phyloP scores from a whole-genome alignment of 2,329 filamentous ascomycete genomes.

The Verticillium tricorpus region DNA sequence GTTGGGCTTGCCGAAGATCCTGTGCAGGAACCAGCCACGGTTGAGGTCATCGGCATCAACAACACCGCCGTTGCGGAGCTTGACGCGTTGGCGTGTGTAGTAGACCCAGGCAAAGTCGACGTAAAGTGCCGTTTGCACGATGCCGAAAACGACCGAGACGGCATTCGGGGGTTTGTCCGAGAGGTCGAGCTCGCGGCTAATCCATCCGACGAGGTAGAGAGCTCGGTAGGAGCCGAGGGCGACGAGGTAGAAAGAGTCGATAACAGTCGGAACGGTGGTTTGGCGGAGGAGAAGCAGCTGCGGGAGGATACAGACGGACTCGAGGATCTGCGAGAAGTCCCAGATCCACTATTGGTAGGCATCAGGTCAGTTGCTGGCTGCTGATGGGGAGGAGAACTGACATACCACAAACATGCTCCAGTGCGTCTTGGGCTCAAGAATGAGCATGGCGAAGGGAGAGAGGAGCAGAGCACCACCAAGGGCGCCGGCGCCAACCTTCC shows the following conservation, averaged over 20 bases:
- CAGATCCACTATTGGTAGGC: constrained; percentile 61
- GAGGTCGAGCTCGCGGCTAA: constrained; percentile 60
- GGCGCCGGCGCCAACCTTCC: constrained; percentile 77
- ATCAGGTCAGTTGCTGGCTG: constrained; percentile 10
- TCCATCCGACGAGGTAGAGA: constrained; percentile 91
- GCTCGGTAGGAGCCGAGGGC: constrained; percentile 82
- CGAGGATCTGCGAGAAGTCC: constrained; percentile 87
- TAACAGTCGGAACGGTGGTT: constrained; percentile 92
- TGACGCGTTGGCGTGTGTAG: constrained; percentile 87
- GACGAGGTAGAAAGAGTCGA: constrained; percentile 93
- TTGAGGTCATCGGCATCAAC: constrained; percentile 87
- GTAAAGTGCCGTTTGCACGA: constrained; percentile 86
- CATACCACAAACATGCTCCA: constrained; percentile 50
- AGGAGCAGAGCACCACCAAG: constrained; percentile 60
- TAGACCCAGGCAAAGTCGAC: constrained; percentile 97
- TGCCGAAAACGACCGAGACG: constrained; percentile 77
- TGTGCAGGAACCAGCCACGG: constrained; percentile 77
- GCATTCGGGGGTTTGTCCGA: constrained; percentile 58
- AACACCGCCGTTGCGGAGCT: constrained; percentile 81
- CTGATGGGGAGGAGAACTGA: constrained; percentile 1
- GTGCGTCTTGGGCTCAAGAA: constrained; percentile 48
- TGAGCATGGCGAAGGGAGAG: constrained; percentile 68
- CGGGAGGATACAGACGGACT: constrained; percentile 84
- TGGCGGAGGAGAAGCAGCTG: constrained; percentile 89
- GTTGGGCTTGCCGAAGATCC: constrained; percentile 64